A percentile compares a stretch with the other conserved stretches of the same genome.
Conservation (phyloP, 2,329 filamentous ascomycete species). For the Colletotrichum filicis region DNA sequence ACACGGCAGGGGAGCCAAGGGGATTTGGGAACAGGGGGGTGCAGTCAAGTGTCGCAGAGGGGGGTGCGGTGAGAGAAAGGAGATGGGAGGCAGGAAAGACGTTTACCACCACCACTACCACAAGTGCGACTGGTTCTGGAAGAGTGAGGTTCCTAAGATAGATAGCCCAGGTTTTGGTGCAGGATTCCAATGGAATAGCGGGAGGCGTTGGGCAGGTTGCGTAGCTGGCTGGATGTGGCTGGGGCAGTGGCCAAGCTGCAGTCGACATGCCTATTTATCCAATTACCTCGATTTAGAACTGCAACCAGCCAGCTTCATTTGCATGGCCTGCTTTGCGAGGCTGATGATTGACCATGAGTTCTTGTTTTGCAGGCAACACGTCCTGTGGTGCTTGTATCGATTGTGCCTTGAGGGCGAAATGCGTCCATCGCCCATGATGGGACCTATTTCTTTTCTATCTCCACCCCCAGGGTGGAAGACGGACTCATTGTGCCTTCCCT, state of each 20-base stretch:
- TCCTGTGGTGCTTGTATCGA: neutral
- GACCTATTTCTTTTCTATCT: neutral
- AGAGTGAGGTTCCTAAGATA: neutral
- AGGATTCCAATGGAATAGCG: neutral
- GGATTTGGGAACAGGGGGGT: constrained; percentile 17
- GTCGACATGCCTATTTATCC: neutral
- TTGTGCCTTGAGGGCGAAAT: neutral
- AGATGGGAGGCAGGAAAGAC: neutral
- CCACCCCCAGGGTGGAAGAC: neutral
- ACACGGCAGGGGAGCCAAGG: constrained; percentile 22
- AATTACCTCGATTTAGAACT: neutral
- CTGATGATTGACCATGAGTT: neutral
- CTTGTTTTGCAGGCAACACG: neutral
- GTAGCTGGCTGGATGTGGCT: constrained; percentile 24
- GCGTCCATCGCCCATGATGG: neutral
- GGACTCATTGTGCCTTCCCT: neutral
- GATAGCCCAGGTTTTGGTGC: neutral
- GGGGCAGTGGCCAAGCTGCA: neutral
- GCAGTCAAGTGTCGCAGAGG: constrained; percentile 8
- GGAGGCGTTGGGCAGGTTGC: constrained; percentile 7
- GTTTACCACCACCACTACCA: neutral
- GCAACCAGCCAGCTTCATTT: neutral
- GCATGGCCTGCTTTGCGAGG: neutral
- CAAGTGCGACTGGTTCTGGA: neutral
- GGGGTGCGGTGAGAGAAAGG: constrained; percentile 5